These are phyloP conservation scores for Nicotiana rustica DNA, from an alignment of 305 asterid species.

Conservation along the genomic window DNA sequence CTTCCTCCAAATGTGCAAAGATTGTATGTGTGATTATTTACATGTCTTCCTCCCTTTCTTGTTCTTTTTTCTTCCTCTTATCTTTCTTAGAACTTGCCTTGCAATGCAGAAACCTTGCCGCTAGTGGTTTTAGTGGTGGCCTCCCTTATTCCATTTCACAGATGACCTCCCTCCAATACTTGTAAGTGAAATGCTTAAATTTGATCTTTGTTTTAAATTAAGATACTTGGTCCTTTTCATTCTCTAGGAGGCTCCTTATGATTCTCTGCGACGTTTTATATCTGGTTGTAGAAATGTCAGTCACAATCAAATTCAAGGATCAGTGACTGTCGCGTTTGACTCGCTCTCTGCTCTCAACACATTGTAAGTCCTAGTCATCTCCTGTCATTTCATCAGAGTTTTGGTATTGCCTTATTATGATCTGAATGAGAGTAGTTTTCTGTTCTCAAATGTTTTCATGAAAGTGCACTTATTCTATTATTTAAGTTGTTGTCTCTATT, in stretches of 20 bases:
- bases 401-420: slow-evolving; percentile 24
- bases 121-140: slow-evolving; percentile 65
- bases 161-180: slow-evolving; percentile 71
- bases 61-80: not conserved
- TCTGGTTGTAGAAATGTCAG: slow-evolving; percentile 67
- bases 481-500: not conserved
- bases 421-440: slow-evolving; percentile 23
- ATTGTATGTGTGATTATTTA: slow-evolving; percentile 64
- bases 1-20: slow-evolving; percentile 77
- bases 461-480: not conserved
- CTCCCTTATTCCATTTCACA: slow-evolving; percentile 79
- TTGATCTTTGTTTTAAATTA: not conserved
- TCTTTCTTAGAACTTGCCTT: slow-evolving; percentile 34
- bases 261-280: not conserved
- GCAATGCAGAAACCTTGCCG: slow-evolving; percentile 78
- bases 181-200: slow-evolving; percentile 58
- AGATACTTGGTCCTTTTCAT: slow-evolving; percentile 3
- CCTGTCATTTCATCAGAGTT: slow-evolving; percentile 33
- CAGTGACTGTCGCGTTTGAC: slow-evolving; percentile 60
- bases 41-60: slow-evolving; percentile 25
- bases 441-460: not conserved
- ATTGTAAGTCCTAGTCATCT: slow-evolving; percentile 59
- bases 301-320: slow-evolving; percentile 76
- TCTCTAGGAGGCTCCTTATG: not conserved
- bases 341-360: slow-evolving; percentile 73